phyloP scores from a whole-genome alignment of 352 stramenopile species.

The Proteromonas lacertae region DNA sequence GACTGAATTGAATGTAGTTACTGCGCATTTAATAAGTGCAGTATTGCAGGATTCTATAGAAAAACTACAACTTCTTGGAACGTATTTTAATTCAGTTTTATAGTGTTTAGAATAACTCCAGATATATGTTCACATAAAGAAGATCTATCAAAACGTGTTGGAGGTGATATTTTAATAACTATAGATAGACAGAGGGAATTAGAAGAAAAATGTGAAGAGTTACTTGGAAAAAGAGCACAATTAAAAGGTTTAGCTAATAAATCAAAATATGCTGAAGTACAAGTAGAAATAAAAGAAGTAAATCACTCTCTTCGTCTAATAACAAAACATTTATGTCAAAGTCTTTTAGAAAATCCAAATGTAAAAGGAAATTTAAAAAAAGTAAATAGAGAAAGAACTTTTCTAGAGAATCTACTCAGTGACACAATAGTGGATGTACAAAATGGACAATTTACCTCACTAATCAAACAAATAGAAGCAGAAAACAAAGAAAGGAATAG shows the following conservation, averaged over 20 bases:
- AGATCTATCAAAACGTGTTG: conserved; percentile 49
- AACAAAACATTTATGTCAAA: conserved; percentile 38
- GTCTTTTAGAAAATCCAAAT: conserved; percentile 62
- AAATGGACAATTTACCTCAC: conserved; percentile 24
- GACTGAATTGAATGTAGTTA: no score
- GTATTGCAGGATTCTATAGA: no score
- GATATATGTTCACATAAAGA: conserved; percentile 54
- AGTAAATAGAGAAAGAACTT: conserved; percentile 46
- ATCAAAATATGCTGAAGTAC: conserved; percentile 57
- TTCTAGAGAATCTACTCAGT: conserved; percentile 22
- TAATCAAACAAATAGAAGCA: conserved; percentile 29
- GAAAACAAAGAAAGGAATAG: conserved; percentile 28
- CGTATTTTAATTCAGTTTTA: no score
- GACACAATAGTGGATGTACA: conserved; percentile 25
- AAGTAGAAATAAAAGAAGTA: conserved; percentile 53
- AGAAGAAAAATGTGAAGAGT: conserved; percentile 42
- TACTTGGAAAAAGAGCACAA: conserved; percentile 34
- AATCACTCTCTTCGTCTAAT: conserved; percentile 40
- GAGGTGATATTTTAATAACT: conserved; percentile 57
- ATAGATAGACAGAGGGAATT: conserved; percentile 46
- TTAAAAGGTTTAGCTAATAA: conserved; percentile 59
- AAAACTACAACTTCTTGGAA: no score
- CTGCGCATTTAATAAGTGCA: no score
- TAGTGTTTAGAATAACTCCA: conserved; percentile 28
- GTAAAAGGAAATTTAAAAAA: conserved; percentile 53